Percentiles rank a stretch among this genome's conserved stretches.
Evolutionary conservation across 2,329 filamentous ascomycete species (phyloP).

Genomic region (Coleophoma cylindrospora): DNA sequence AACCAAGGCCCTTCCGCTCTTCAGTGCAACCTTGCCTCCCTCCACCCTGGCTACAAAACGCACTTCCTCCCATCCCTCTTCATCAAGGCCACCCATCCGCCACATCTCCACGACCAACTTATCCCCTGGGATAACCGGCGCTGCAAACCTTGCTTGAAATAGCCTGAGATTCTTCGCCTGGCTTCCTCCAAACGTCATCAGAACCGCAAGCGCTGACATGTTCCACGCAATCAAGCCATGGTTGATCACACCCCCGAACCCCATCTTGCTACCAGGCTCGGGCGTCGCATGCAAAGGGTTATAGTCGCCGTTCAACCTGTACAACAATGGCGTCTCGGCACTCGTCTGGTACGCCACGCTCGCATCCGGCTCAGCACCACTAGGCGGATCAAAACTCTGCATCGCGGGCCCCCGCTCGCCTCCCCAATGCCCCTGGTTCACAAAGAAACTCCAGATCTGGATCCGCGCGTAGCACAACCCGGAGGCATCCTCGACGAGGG

Average conservation of each 20-base stretch:
- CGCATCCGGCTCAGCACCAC: constrained; percentile 59
- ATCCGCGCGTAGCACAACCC: constrained; percentile 33
- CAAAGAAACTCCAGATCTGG: constrained; percentile 34
- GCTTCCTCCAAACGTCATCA: constrained; percentile 65
- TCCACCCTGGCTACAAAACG: constrained; percentile 74
- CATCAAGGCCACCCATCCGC: constrained; percentile 61
- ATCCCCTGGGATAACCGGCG: constrained; percentile 74
- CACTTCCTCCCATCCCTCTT: constrained; percentile 67
- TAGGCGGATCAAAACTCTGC: constrained; percentile 66
- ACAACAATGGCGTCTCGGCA: constrained; percentile 65
- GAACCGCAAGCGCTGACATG: constrained; percentile 63
- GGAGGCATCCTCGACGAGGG: neutral
- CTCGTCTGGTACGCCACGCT: constrained; percentile 65
- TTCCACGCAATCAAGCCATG: constrained; percentile 90
- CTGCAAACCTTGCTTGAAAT: constrained; percentile 87
- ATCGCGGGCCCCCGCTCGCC: constrained; percentile 65
- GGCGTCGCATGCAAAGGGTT: constrained; percentile 85
- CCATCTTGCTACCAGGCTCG: constrained; percentile 78
- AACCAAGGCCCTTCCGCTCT: constrained; percentile 68
- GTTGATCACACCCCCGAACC: constrained; percentile 80
- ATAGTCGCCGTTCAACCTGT: constrained; percentile 83
- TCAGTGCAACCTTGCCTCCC: constrained; percentile 74
- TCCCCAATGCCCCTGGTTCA: constrained; percentile 39
- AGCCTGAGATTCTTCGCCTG: constrained; percentile 75
- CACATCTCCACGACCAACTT: constrained; percentile 74